Evolutionary conservation across 2,329 filamentous ascomycete genomes (phyloP).

Genomic region (Phyllosticta paracitricarpa): DNA sequence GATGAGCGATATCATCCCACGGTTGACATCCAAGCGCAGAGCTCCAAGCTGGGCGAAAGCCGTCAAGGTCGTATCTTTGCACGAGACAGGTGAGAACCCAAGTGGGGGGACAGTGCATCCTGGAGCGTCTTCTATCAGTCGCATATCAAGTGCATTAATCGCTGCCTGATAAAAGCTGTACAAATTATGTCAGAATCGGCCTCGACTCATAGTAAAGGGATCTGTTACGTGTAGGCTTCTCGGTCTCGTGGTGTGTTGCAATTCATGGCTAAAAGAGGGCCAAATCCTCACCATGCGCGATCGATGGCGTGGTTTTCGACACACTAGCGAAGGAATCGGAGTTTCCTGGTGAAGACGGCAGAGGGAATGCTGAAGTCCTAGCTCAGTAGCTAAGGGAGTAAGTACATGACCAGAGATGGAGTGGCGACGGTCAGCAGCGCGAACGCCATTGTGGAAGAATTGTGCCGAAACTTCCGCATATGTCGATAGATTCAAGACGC

Average conservation of each 20-base stretch:
- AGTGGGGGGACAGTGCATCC: background rate
- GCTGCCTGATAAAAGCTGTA: slow-evolving; percentile 7
- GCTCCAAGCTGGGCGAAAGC: slow-evolving; percentile 30
- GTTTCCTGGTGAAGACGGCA: background rate
- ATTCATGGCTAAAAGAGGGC: slow-evolving; percentile 2
- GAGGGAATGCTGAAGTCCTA: background rate
- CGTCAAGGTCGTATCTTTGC: slow-evolving; percentile 26
- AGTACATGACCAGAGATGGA: background rate
- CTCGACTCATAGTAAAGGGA: background rate
- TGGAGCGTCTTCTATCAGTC: background rate
- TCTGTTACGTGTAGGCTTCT: slow-evolving; percentile 3
- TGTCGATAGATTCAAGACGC: background rate
- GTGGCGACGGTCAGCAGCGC: background rate
- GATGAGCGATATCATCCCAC: slow-evolving; percentile 30
- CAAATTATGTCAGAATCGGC: background rate
- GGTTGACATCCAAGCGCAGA: slow-evolving; percentile 25
- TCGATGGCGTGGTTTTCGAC: background rate
- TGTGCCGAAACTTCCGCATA: background rate
- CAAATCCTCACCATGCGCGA: background rate
- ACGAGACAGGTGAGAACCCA: slow-evolving; percentile 10
- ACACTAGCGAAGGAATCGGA: background rate
- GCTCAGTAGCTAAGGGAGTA: background rate
- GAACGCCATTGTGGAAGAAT: background rate
- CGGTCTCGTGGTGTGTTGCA: slow-evolving; percentile 2
- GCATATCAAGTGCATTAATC: slow-evolving; percentile 7